Evolutionary conservation across 208 protist species (phyloP).

Genomic region (Leishmania gerbilli): DNA sequence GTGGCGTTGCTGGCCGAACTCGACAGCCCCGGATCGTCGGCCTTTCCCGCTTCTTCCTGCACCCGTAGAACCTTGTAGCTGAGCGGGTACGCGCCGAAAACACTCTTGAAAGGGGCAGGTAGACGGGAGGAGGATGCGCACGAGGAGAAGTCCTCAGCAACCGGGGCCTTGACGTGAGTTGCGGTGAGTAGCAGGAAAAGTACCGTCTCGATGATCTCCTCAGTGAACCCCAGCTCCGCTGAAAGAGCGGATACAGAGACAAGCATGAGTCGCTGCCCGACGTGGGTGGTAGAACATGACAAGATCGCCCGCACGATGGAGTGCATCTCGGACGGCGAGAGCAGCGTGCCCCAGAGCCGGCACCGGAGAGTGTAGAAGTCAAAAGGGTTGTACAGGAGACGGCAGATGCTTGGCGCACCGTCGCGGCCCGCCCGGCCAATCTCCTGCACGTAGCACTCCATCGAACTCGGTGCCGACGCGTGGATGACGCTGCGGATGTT

Average conservation of each 20-base stretch:
- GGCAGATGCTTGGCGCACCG: constrained; percentile 73
- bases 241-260: constrained; percentile 62
- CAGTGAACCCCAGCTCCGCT: constrained; percentile 56
- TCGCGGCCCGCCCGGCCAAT: constrained; percentile 96
- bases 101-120: constrained; percentile 33
- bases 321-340: constrained; percentile 66
- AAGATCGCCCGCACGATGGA: constrained; percentile 56
- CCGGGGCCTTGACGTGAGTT: background rate
- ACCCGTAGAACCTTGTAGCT: constrained; percentile 47
- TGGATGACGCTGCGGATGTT: constrained; percentile 98
- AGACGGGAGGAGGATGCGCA: background rate
- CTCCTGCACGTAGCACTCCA: constrained; percentile 98
- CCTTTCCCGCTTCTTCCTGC: background rate
- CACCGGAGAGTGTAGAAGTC: constrained; percentile 95
- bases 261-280: constrained; percentile 56
- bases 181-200: constrained; percentile 65
- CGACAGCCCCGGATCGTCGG: background rate
- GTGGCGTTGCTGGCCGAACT: background rate
- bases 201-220: constrained; percentile 82
- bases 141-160: background rate
- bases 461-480: constrained; percentile 91
- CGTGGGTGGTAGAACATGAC: constrained; percentile 36
- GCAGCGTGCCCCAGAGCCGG: constrained; percentile 50
- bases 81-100: constrained; percentile 50
- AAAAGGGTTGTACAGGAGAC: constrained; percentile 90